Percentiles rank a stretch among this genome's conserved stretches.
phyloP scores from a whole-genome alignment of 306 rosid genomes.

The Arachis stenosperma region DNA sequence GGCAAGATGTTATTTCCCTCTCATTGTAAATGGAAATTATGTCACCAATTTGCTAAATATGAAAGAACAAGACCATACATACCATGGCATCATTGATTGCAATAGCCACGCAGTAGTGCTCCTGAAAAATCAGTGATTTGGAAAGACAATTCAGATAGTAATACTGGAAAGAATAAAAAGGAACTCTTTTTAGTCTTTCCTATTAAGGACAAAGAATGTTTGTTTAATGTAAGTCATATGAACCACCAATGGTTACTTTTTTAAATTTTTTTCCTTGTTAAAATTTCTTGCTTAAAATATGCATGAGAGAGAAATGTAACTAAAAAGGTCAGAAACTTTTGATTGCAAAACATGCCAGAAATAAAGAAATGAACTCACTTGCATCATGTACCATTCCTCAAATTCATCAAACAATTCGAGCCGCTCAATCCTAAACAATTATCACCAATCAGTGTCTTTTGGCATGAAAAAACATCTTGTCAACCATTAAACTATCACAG shows the following conservation, averaged over 20 bases:
- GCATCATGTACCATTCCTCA: slow-evolving; percentile 99
- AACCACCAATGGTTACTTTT: slow-evolving; percentile 25
- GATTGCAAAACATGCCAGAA: slow-evolving; percentile 30
- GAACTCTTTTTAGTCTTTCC: slow-evolving; percentile 8
- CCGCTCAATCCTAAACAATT: slow-evolving; percentile 77
- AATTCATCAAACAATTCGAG: slow-evolving; percentile 94
- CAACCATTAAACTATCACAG: slow-evolving; percentile 33
- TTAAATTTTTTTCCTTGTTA: not conserved
- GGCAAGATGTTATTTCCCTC: slow-evolving; percentile 25
- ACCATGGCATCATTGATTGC: slow-evolving; percentile 92
- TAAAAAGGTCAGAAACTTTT: slow-evolving; percentile 27
- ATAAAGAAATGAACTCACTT: slow-evolving; percentile 59
- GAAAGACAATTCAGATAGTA: slow-evolving; percentile 31
- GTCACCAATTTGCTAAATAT: slow-evolving; percentile 20
- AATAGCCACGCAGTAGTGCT: slow-evolving; percentile 96
- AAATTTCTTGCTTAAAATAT: slow-evolving; percentile 15
- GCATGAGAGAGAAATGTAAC: not conserved
- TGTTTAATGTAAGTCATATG: slow-evolving; percentile 25
- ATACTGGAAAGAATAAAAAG: slow-evolving; percentile 16
- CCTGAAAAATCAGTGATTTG: slow-evolving; percentile 68
- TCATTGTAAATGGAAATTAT: not conserved
- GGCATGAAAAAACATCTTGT: slow-evolving; percentile 34
- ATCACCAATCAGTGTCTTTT: slow-evolving; percentile 45
- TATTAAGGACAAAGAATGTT: slow-evolving; percentile 25
- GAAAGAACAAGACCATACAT: slow-evolving; percentile 50